phyloP scores from a whole-genome alignment of 306 rosid genomes.

The Echinosophora koreensis region DNA sequence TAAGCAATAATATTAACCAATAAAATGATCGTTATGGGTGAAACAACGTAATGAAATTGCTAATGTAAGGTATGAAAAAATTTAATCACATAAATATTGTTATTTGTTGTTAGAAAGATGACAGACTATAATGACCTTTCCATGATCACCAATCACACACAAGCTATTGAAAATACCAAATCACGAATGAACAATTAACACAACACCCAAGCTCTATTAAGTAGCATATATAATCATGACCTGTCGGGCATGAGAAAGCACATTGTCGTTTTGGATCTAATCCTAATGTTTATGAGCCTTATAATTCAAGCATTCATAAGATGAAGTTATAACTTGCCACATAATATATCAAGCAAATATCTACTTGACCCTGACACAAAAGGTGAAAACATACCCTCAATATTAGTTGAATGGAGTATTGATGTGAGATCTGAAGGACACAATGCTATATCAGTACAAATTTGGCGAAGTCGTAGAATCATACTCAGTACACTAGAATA shows the following conservation, averaged over 20 bases:
- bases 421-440: conserved; percentile 70
- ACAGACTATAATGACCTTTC: not conserved
- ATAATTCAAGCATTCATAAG: conserved; percentile 1
- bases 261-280: not conserved
- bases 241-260: not conserved
- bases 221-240: not conserved
- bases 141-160: not conserved
- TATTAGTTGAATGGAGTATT: conserved; percentile 51
- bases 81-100: no score
- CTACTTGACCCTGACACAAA: not conserved
- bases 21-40: not conserved
- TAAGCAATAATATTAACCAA: not conserved
- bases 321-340: not conserved
- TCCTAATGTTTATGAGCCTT: conserved; percentile 5
- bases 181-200: not conserved
- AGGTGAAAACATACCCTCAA: conserved; percentile 65
- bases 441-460: conserved; percentile 73
- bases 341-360: conserved; percentile 19
- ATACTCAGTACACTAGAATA: conserved; percentile 66
- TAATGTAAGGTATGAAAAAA: not conserved
- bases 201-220: conserved; percentile 8
- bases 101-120: not conserved
- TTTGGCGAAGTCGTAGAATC: conserved; percentile 80
- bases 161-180: conserved; percentile 12
- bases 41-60: conserved; percentile 16